A percentile compares a stretch with the other conserved stretches of the same genome.
phyloP scores from a whole-genome alignment of 106 monocot genomes.

The Chionographis japonica region DNA sequence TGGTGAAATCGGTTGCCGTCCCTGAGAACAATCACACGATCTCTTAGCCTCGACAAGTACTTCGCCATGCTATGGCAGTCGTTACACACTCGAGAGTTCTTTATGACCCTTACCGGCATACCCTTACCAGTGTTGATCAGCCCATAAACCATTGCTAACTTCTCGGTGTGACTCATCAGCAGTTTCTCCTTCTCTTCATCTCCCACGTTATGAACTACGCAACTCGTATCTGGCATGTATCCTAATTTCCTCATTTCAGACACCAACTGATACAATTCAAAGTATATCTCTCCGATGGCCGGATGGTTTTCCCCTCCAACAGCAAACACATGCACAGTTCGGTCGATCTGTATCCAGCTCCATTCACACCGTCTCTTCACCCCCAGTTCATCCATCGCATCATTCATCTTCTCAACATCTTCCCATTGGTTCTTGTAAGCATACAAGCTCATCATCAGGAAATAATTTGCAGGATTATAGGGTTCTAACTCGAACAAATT shows the following conservation, averaged over 20 bases:
- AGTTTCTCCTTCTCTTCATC: conserved; percentile 54
- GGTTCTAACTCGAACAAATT: conserved; percentile 47
- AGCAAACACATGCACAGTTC: conserved; percentile 39
- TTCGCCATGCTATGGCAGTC: conserved; percentile 64
- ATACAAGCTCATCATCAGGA: conserved; percentile 53
- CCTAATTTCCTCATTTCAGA: conserved; percentile 40
- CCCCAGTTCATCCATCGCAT: conserved; percentile 32
- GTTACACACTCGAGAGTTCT: conserved; percentile 56
- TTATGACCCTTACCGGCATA: conserved; percentile 48
- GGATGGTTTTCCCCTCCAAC: conserved; percentile 43
- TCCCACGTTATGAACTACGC: conserved; percentile 33
- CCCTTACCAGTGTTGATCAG: conserved; percentile 30
- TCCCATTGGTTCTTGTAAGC: conserved; percentile 36
- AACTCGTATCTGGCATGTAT: conserved; percentile 51
- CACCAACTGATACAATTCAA: conserved; percentile 34
- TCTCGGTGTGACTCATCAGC: conserved; percentile 56
- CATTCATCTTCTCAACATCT: conserved; percentile 43
- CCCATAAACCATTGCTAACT: conserved; percentile 59
- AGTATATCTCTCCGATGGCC: conserved; percentile 46
- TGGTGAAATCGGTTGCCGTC: conserved; percentile 57
- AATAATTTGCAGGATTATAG: conserved; percentile 50
- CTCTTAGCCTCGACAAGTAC: conserved; percentile 34
- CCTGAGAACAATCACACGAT: conserved; percentile 43
- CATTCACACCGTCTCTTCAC: conserved; percentile 40
- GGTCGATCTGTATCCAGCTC: conserved; percentile 49